Percentiles rank a stretch among this genome's conserved stretches.
Evolutionary conservation across 179 eudicot genomes (phyloP).

Genomic region (Vitellaria paradoxa): DNA sequence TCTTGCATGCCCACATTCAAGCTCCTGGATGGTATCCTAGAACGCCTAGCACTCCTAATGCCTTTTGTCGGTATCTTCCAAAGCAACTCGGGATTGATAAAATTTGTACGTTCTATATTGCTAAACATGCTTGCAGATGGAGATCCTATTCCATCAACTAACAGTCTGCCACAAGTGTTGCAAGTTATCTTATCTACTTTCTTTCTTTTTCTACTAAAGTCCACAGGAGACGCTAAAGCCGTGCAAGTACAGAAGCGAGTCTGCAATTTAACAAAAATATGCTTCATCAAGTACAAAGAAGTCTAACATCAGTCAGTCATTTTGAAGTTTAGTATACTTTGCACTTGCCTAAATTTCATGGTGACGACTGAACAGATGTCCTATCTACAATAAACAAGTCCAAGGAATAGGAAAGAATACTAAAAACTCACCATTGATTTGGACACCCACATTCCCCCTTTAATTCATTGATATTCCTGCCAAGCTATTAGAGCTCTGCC

Average conservation of each 20-base stretch:
- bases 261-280: slow-evolving; percentile 8
- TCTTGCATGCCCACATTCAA: slow-evolving; percentile 22
- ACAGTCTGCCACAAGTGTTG: slow-evolving; percentile 19
- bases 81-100: slow-evolving; percentile 36
- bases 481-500: not conserved
- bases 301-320: not conserved
- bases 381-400: not conserved
- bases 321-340: not conserved
- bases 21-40: slow-evolving; percentile 28
- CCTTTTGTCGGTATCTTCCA: slow-evolving; percentile 53
- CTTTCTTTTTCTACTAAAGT: slow-evolving; percentile 6
- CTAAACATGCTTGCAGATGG: slow-evolving; percentile 37
- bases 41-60: slow-evolving; percentile 37
- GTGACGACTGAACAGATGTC: not conserved
- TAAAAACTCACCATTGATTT: slow-evolving; percentile 4
- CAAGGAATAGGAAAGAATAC: not conserved
- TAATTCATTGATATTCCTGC: not conserved
- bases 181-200: slow-evolving; percentile 17
- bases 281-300: not conserved
- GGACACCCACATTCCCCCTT: not conserved
- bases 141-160: slow-evolving; percentile 35
- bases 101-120: slow-evolving; percentile 36
- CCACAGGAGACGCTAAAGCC: slow-evolving; percentile 2
- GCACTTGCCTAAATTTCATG: not conserved
- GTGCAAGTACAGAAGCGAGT: not conserved